Conservation (phyloP, 2,329 filamentous ascomycete species). For the Lachnellula subtilissima region DNA sequence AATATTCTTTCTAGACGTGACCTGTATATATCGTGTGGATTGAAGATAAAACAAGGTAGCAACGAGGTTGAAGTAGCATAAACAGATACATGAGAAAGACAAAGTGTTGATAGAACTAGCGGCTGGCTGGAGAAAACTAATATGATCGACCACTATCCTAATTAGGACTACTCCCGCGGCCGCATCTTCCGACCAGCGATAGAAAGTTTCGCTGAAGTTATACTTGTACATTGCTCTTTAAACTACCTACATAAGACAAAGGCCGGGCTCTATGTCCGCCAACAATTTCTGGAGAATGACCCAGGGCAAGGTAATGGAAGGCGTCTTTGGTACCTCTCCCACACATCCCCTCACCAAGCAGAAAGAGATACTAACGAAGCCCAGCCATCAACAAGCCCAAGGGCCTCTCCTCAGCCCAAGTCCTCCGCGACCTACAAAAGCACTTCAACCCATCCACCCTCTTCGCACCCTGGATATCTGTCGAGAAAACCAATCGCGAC, state of each 20-base stretch:
- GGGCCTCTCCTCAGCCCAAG: constrained; percentile 81
- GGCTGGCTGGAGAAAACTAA: no score
- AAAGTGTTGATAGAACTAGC: no score
- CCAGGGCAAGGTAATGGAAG: constrained; percentile 47
- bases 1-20: no score
- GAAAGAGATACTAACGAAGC: constrained; percentile 10
- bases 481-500: constrained; percentile 52
- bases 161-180: no score
- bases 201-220: no score
- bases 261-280: neutral
- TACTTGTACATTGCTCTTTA: neutral
- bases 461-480: constrained; percentile 72
- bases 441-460: constrained; percentile 76
- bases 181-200: no score
- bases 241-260: neutral
- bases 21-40: no score
- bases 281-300: constrained; percentile 10
- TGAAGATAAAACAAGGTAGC: no score
- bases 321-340: constrained; percentile 48
- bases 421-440: constrained; percentile 80
- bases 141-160: no score
- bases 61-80: no score
- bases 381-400: constrained; percentile 89
- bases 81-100: no score
- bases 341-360: neutral